Evolutionary conservation across 306 rosid species (phyloP).

Genomic region (Corylus avellana): DNA sequence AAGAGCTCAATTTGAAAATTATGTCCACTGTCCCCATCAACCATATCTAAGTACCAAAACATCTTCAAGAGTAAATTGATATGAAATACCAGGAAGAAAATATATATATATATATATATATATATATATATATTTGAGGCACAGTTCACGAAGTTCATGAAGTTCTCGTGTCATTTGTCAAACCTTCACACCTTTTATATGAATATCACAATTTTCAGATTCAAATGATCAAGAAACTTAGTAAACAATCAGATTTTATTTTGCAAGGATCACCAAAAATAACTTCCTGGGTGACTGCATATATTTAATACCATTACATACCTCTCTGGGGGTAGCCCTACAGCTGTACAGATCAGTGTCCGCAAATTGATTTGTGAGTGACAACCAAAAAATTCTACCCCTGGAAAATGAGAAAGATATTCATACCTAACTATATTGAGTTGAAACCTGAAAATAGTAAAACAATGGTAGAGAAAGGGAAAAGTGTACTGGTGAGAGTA

Average conservation of each 20-base stretch:
- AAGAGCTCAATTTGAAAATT: no score
- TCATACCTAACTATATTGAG: background rate
- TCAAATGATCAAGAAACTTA: background rate
- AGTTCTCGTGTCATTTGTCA: background rate
- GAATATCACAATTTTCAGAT: background rate
- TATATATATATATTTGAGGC: no score
- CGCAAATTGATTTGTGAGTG: conserved; percentile 85
- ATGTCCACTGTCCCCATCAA: no score
- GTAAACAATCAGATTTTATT: conserved; percentile 19
- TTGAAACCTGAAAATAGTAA: background rate
- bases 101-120: no score
- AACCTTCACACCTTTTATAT: background rate
- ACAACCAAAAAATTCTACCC: conserved; percentile 70
- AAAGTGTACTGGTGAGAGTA: conserved; percentile 63
- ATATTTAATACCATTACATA: conserved; percentile 20
- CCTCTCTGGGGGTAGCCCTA: conserved; percentile 78
- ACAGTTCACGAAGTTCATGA: background rate
- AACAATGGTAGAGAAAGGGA: background rate
- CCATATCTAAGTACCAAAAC: no score
- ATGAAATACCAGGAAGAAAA: no score
- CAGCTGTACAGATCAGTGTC: conserved; percentile 70
- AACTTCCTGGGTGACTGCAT: background rate
- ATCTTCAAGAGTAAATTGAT: no score
- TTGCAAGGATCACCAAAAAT: background rate
- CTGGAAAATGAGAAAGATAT: conserved; percentile 35